Percentiles rank a stretch among this genome's conserved stretches.
phyloP scores from a whole-genome alignment of 768 basidiomycete species.

The Phylloporus sp. region DNA sequence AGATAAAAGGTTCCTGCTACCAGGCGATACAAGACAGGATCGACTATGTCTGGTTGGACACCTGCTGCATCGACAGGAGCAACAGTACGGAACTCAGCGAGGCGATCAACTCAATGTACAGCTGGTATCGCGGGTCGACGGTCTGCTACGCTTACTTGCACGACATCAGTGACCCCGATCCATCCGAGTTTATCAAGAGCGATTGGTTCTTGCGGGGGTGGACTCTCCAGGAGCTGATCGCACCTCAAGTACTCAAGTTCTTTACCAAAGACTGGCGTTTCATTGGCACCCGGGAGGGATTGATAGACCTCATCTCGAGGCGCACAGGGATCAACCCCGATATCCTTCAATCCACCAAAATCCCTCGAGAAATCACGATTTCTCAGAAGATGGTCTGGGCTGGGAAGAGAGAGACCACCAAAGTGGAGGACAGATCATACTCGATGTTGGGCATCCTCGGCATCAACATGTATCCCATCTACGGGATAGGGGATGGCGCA shows the following conservation, averaged over 20 bases:
- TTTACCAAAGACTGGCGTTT: constrained; percentile 24
- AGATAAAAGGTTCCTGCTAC: constrained; percentile 19
- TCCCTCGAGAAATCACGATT: constrained; percentile 11
- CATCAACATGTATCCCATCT: constrained; percentile 17
- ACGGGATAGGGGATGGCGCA: constrained; percentile 24
- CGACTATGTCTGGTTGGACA: constrained; percentile 32
- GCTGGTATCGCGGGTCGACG: constrained; percentile 28
- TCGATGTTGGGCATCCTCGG: constrained; percentile 27
- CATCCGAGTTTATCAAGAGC: constrained; percentile 15
- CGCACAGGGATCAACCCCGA: constrained; percentile 15
- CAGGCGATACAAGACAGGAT: constrained; percentile 15
- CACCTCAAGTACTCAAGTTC: constrained; percentile 25
- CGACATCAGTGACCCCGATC: constrained; percentile 18
- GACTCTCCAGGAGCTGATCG: constrained; percentile 32
- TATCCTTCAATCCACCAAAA: constrained; percentile 12
- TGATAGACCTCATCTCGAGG: constrained; percentile 12
- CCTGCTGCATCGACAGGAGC: constrained; percentile 30
- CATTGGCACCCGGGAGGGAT: constrained; percentile 11
- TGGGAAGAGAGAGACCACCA: constrained; percentile 18
- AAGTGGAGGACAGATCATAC: constrained; percentile 29
- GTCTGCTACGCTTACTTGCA: constrained; percentile 29
- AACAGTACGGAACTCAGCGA: constrained; percentile 28
- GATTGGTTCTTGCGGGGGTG: constrained; percentile 32
- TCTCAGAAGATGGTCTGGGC: constrained; percentile 31
- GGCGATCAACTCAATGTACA: constrained; percentile 33